Evolutionary conservation across 139 green algal genomes (phyloP), one percentile per base, ranked within the genome.

Genomic region (Choricystis sp.): DNA sequence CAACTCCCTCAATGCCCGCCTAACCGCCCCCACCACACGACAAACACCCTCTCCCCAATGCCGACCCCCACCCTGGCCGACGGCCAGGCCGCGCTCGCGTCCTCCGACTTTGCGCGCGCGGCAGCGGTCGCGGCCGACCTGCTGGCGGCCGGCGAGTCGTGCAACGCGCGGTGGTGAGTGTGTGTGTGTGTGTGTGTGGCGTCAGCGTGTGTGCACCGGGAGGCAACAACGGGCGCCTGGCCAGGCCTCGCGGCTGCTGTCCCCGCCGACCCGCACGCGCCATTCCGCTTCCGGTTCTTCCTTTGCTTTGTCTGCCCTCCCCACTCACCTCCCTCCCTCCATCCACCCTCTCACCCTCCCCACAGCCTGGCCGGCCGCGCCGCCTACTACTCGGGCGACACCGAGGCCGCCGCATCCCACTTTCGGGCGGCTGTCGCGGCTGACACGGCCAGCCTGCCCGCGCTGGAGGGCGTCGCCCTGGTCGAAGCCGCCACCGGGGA

Each of bases 401-500:
- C 59, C 22, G 28, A 22, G 27, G n/a, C 22, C 27, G 27, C 5
- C 27, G 20, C 4, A 31, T 3, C 21, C 14, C 40, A 14, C 29
- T 20, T 30, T 27, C 1, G 19, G 19, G 30, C 67, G 72, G 69
- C 29, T 9, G 16, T 16, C 9, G 16, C 9, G 40, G 9, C 16
- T 9, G 40, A 52, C 40, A 9, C 40, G 40, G 40, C 40, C 40
- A 9, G 40, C 40, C 40, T 52, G 40, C 9, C 9, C 40, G 40
- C 40, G 40, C 16, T 9, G 40, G 40, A 52, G 40, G 66, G 55
- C 31, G 59, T 68, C 66, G 76, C 73, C n/a, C 74, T 76, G 48
- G 66, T 68, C 16, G 69, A 67, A 2, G 57, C 74, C 26, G 72
- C 65, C n/a, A 67, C 65, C 20, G 78, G 78, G 19, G 74, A 84